phyloP scores from a whole-genome alignment of 108 stramenopile genomes.

The Nitzschia putrida region DNA sequence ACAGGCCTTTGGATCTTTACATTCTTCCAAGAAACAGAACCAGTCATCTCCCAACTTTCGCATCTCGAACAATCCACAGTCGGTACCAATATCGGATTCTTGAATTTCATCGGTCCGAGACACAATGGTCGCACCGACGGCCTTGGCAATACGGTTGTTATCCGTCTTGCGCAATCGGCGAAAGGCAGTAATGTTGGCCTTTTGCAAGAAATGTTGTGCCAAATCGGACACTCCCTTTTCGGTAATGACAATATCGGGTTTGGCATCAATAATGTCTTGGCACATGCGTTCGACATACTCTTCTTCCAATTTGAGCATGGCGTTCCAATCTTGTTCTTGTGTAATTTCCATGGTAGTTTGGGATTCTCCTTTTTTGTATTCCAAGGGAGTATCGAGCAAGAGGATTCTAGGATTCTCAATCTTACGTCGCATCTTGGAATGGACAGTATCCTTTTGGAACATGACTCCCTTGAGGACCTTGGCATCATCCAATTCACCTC shows the following conservation, averaged over 20 bases:
- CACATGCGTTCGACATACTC: slow-evolving; percentile 99
- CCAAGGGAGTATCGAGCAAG: slow-evolving; percentile 96
- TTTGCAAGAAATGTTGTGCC: slow-evolving; percentile 99
- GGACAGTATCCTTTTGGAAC: slow-evolving; percentile 99
- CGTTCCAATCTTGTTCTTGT: slow-evolving; percentile 98
- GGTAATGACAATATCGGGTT: slow-evolving; percentile 99
- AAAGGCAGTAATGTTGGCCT: slow-evolving; percentile 98
- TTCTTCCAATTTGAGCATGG: slow-evolving; percentile 97
- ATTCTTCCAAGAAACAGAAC: slow-evolving; percentile 98
- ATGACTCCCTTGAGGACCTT: slow-evolving; percentile 96
- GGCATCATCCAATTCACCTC: slow-evolving; percentile 95
- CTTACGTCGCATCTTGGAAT: slow-evolving; percentile 97
- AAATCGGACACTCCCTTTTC: slow-evolving; percentile 99
- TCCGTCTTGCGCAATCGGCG: slow-evolving; percentile 98
- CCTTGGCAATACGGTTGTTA: slow-evolving; percentile 99
- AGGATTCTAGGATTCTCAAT: slow-evolving; percentile 99
- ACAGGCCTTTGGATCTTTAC: slow-evolving; percentile 98
- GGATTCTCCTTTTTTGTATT: slow-evolving; percentile 99
- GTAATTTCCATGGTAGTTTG: slow-evolving; percentile 99
- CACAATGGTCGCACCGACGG: slow-evolving; percentile 97
- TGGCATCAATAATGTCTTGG: slow-evolving; percentile 96
- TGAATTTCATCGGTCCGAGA: slow-evolving; percentile 97
- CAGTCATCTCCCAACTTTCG: slow-evolving; percentile 97
- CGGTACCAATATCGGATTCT: slow-evolving; percentile 96
- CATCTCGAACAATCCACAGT: slow-evolving; percentile 99